Evolutionary conservation across 23 red algal species (phyloP).

Genomic region (Agarophyton chilense): DNA sequence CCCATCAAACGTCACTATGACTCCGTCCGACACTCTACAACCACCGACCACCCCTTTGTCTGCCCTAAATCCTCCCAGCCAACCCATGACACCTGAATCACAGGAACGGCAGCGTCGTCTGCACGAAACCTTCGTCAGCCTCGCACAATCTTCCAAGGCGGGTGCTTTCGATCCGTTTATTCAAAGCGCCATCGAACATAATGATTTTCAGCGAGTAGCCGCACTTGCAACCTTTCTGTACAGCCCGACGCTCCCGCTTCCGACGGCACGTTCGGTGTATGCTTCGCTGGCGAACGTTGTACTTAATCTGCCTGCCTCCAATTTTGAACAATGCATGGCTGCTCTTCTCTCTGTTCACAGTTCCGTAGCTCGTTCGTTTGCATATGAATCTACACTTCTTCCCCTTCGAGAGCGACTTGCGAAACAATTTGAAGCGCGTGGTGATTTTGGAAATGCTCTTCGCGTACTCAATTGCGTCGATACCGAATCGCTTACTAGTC

Average conservation of each 20-base stretch:
- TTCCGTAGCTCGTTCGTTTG: slow-evolving; percentile 25
- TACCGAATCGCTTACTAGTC: slow-evolving; percentile 19
- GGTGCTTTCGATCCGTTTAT: background rate
- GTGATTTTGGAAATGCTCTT: slow-evolving; percentile 30
- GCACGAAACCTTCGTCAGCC: background rate
- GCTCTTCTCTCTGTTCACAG: background rate
- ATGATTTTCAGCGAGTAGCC: background rate
- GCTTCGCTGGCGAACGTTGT: background rate
- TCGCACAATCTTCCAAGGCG: background rate
- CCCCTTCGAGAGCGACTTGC: slow-evolving; percentile 33
- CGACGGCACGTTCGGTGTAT: slow-evolving; percentile 26
- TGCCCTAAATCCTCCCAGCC: background rate
- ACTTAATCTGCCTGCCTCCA: background rate
- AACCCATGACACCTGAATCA: background rate
- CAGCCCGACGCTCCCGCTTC: background rate
- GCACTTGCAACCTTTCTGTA: slow-evolving; percentile 1
- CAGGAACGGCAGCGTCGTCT: background rate
- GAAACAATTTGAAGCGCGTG: slow-evolving; percentile 39
- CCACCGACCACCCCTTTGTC: background rate
- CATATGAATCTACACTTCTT: slow-evolving; percentile 53
- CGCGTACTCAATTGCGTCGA: slow-evolving; percentile 29
- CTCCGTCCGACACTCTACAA: background rate
- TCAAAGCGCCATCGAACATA: background rate
- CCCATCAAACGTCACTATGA: background rate
- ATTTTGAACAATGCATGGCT: background rate